Conservation (phyloP, 805 yeast species). For the Yamadazyma sp. region DNA sequence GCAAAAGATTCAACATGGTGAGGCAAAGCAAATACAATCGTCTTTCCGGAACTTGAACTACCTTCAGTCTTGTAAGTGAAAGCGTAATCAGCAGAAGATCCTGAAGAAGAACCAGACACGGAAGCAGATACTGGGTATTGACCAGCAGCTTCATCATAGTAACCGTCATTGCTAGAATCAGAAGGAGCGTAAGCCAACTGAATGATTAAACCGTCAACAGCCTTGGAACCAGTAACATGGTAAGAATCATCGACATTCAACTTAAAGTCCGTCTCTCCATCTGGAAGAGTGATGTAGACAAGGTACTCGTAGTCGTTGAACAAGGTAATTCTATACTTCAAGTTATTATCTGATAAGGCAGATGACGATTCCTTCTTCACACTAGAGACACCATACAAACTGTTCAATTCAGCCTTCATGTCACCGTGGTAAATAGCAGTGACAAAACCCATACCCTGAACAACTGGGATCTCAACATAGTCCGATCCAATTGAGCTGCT, state of each 20-base stretch:
- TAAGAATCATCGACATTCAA: constrained; percentile 32
- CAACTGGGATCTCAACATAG: constrained; percentile 55
- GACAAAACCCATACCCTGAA: constrained; percentile 82
- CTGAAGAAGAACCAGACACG: constrained; percentile 48
- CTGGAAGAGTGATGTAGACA: constrained; percentile 57
- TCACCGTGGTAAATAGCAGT: constrained; percentile 58
- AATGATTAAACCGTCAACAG: constrained; percentile 46
- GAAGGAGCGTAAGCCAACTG: constrained; percentile 38
- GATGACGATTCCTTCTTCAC: constrained; percentile 25
- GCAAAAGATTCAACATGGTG: constrained; percentile 48
- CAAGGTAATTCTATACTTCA: constrained; percentile 56
- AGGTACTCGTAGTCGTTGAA: constrained; percentile 63
- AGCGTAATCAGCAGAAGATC: constrained; percentile 46
- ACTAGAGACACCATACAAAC: constrained; percentile 24
- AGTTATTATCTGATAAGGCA: constrained; percentile 38
- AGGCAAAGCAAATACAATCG: constrained; percentile 53
- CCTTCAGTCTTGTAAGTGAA: constrained; percentile 54
- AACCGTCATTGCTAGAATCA: constrained; percentile 31
- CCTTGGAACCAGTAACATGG: constrained; percentile 43
- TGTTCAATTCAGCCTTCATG: constrained; percentile 46
- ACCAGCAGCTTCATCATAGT: constrained; percentile 70
- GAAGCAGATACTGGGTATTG: constrained; percentile 53
- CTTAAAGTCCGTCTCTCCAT: constrained; percentile 29
- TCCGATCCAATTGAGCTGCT: constrained; percentile 31
- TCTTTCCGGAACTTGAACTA: constrained; percentile 43